Base-by-base conservation (phyloP, 2,329 filamentous ascomycete genomes). In the Diaporthe sp. region DNA sequence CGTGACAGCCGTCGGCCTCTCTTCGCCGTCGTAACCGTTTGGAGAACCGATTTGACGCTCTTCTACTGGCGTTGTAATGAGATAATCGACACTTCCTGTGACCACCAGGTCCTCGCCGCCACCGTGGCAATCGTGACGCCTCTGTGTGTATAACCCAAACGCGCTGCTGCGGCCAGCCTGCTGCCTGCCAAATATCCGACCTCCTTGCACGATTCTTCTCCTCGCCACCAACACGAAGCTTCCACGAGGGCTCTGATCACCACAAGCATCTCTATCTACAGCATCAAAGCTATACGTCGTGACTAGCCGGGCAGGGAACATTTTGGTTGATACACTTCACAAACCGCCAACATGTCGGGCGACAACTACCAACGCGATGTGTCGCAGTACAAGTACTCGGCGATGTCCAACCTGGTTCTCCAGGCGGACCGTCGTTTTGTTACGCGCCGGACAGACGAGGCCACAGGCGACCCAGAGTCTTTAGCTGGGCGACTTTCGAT, bases 371-470 rank as follows among this genome's bases (percentile, higher is more conserved):
- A 92, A 81, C 91, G 91, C 85, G 92, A 97, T 93, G 94, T 97
- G 81, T 96, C 95, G 85, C 96, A 98, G 86, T 98, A 97, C 91
- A 98, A 98, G 86, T 98, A 98, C 91, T 95, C 95, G 92, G 95
- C 94, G 85, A 98, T 99, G 97, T 99, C 97, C 87, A 99, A 99
- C 92, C 93, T 99, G 95, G 97, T 99, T 83, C 94, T 99, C 91
- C 97, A 99, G 94, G 96, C 95, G 87, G 97, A 99, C 88, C 93
- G 96, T 86, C 93, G 97, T 80, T 98, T 99, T 83, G 93, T 97
- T 80, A 95, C 95, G 77, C 92, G 97, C 83, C 92, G 95, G 80
- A 95, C 93, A 79, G 96, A 99, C 85, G 97, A 99, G 87, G 93
- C 95, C 77, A 98, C 96, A 69, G 97, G 97, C 80, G 97, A 99